Evolutionary conservation across 345 rosid genomes (phyloP).

Genomic region (Salix arbutifolia): DNA sequence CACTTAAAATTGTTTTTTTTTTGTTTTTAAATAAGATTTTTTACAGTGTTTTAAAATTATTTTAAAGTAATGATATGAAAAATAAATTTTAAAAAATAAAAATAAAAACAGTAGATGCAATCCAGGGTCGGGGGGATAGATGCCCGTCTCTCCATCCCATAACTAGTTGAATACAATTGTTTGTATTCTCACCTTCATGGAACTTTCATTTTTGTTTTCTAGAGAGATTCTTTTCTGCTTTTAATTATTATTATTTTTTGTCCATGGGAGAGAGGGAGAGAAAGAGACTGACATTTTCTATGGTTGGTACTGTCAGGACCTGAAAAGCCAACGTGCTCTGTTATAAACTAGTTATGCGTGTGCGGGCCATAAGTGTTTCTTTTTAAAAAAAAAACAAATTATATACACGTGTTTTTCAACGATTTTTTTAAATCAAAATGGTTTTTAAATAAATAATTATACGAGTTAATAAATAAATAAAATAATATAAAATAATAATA

Average conservation of each 20-base stretch:
- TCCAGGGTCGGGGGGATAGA: constrained; percentile 1
- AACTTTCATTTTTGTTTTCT: constrained; percentile 44
- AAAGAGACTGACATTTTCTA: constrained; percentile 12
- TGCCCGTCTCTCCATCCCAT: not conserved
- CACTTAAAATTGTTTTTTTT: too few species aligned
- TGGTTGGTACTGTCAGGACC: constrained; percentile 36
- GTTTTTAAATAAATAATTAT: too few species aligned
- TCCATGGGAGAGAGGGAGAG: not conserved
- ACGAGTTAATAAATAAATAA: too few species aligned
- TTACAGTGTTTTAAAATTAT: too few species aligned
- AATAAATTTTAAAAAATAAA: too few species aligned
- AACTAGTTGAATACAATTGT: not conserved
- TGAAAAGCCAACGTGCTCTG: constrained; percentile 47
- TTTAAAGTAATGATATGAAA: too few species aligned
- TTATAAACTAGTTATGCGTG: not conserved
- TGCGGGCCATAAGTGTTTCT: too few species aligned
- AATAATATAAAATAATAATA: too few species aligned
- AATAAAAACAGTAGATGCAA: not conserved
- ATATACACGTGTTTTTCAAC: too few species aligned
- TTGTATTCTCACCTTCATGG: constrained; percentile 24
- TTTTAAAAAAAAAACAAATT: too few species aligned
- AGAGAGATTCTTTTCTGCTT: constrained; percentile 8
- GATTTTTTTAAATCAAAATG: too few species aligned
- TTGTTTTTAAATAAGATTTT: too few species aligned
- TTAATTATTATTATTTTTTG: not conserved